Conservation (phyloP, 441 rosid species). For the Syzygium malaccense region DNA sequence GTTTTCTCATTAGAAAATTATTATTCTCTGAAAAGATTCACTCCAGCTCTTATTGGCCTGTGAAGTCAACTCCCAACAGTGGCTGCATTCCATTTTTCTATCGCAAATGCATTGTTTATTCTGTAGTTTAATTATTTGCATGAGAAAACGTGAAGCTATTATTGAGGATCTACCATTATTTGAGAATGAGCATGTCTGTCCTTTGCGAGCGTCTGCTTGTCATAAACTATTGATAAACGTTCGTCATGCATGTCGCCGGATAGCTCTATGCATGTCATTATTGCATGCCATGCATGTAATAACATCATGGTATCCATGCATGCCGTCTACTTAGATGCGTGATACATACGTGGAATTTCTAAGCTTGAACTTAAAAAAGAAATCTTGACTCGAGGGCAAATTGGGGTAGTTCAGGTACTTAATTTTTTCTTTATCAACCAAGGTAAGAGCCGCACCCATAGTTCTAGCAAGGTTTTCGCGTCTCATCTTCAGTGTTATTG, state of each 20-base stretch:
- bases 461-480: not conserved
- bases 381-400: not conserved
- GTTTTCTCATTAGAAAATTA: not conserved
- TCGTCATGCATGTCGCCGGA: not conserved
- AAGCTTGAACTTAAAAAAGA: not conserved
- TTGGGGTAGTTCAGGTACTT: not conserved
- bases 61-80: slow-evolving; percentile 50
- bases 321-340: not conserved
- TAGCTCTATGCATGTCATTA: not conserved
- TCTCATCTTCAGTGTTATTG: not conserved
- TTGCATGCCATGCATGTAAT: not conserved
- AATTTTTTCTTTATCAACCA: not conserved
- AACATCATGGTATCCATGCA: not conserved
- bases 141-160: slow-evolving; percentile 40
- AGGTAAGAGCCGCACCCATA: not conserved
- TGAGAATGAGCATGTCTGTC: slow-evolving; percentile 54
- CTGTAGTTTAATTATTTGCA: slow-evolving; percentile 11
- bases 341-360: not conserved
- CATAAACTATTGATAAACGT: not conserved
- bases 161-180: slow-evolving; percentile 54
- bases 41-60: slow-evolving; percentile 20
- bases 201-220: not conserved
- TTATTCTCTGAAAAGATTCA: slow-evolving; percentile 20
- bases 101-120: not conserved
- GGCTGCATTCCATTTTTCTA: not conserved